Conservation (phyloP, 345 rosid genomes). For the Euphorbia lathyris region DNA sequence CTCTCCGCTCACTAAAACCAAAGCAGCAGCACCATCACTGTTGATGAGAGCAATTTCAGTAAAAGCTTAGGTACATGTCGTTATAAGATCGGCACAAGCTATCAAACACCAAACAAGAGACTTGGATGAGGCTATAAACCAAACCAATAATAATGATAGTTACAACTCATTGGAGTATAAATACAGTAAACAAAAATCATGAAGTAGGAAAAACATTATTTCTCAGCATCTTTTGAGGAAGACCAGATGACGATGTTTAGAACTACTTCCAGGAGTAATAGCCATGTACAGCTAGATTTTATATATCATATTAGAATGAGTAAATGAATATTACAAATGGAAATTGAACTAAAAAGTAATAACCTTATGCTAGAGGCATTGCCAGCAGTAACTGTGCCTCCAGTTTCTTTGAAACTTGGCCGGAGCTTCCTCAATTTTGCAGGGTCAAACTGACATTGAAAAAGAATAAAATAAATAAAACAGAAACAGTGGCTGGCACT, state of each 20-base stretch:
- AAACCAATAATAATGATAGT: not conserved
- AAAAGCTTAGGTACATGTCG: slow-evolving; percentile 9
- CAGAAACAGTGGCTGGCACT: not conserved
- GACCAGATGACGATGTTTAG: not conserved
- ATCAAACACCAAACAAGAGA: not conserved
- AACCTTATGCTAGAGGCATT: slow-evolving; percentile 99
- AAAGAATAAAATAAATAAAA: slow-evolving; percentile 11
- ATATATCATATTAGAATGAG: not conserved
- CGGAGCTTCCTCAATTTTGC: slow-evolving; percentile 88
- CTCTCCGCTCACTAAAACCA: slow-evolving; percentile 89
- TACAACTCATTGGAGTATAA: not conserved
- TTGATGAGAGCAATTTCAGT: slow-evolving; percentile 18
- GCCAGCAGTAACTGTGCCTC: slow-evolving; percentile 95
- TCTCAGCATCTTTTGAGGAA: not conserved
- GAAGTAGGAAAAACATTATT: no score
- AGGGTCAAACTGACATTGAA: slow-evolving; percentile 69
- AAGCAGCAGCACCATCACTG: slow-evolving; percentile 98
- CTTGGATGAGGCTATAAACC: not conserved
- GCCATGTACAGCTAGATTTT: not conserved
- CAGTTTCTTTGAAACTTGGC: slow-evolving; percentile 88
- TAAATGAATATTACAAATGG: not conserved
- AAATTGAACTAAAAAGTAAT: slow-evolving; percentile 4
- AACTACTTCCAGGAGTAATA: not conserved
- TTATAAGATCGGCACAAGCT: slow-evolving; percentile 1
- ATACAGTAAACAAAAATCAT: not conserved